Conservation (phyloP, 1,284 basidiomycete species). For the Rhodotorula sp. region DNA sequence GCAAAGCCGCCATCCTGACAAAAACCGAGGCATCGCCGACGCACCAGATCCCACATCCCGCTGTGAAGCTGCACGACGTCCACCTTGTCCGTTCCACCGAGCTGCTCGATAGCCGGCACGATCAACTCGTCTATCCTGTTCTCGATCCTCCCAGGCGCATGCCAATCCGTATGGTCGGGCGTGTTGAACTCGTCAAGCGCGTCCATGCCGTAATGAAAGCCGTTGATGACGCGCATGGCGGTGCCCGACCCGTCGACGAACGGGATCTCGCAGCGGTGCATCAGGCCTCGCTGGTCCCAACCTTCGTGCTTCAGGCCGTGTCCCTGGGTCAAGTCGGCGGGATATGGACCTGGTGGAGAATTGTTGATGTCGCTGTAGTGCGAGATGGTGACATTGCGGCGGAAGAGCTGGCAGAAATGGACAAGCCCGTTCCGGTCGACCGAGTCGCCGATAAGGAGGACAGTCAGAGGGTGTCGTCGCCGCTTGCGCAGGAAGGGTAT, state of each 20-base stretch:
- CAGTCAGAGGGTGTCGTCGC: constrained; percentile 25
- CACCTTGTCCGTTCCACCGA: constrained; percentile 34
- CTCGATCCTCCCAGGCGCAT: constrained; percentile 37
- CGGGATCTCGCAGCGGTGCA: constrained; percentile 38
- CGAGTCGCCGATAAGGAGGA: constrained; percentile 39
- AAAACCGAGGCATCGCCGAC: not conserved
- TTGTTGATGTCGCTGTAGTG: constrained; percentile 31
- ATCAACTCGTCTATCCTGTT: constrained; percentile 33
- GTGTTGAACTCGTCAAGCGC: constrained; percentile 41
- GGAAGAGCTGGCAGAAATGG: constrained; percentile 40
- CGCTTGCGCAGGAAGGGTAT: constrained; percentile 33
- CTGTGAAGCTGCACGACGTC: constrained; percentile 36
- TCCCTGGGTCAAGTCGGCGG: constrained; percentile 25
- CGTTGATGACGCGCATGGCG: constrained; percentile 36
- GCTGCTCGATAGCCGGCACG: constrained; percentile 33
- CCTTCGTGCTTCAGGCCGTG: constrained; percentile 38
- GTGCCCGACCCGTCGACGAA: constrained; percentile 15
- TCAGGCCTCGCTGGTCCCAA: constrained; percentile 39
- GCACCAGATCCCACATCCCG: constrained; percentile 41
- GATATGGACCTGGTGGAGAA: constrained; percentile 25
- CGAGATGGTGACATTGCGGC: constrained; percentile 34
- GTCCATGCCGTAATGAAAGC: constrained; percentile 42
- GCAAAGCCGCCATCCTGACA: not conserved
- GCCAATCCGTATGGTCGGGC: constrained; percentile 40
- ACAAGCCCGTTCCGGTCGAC: constrained; percentile 40